These are phyloP conservation scores for Sphagnum fallax DNA, from an alignment of 228 moss, liverwort and hornwort species.

Conservation along the genomic window DNA sequence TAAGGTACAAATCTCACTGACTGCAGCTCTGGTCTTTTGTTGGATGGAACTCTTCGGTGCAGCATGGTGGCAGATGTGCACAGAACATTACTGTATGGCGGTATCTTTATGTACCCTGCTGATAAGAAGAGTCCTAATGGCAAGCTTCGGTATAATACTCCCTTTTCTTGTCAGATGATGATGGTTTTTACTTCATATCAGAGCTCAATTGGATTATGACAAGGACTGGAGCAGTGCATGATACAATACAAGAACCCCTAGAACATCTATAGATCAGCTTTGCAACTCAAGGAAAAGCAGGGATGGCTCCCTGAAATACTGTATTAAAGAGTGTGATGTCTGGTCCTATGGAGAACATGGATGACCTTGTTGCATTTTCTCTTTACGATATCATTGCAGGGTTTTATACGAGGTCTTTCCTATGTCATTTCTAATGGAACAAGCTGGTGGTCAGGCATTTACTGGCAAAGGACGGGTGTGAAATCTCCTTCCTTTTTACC, in stretches of 20 bases:
- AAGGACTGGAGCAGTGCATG: too few relatives aligned
- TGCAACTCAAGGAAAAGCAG: too few relatives aligned
- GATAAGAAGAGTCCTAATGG: constrained; percentile 95
- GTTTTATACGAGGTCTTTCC: constrained; percentile 98
- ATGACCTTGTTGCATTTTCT: too few relatives aligned
- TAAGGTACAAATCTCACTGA: too few relatives aligned
- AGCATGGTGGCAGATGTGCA: constrained; percentile 99
- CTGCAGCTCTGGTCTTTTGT: not conserved
- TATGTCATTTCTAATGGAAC: constrained; percentile 97
- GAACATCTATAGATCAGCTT: too few relatives aligned
- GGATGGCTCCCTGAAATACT: too few relatives aligned
- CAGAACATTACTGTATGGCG: constrained; percentile 90
- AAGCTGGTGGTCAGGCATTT: constrained; percentile 96
- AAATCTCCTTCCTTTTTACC: not conserved
- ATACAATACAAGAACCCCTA: too few relatives aligned
- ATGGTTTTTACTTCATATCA: too few relatives aligned
- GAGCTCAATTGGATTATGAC: too few relatives aligned
- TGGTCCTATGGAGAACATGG: too few relatives aligned
- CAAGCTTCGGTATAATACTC: constrained; percentile 63
- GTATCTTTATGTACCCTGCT: constrained; percentile 94
- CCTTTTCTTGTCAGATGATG: not conserved
- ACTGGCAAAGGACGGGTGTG: constrained; percentile 85
- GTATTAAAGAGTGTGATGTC: too few relatives aligned
- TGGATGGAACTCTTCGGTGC: constrained; percentile 3
- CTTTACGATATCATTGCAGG: constrained; percentile 16